Percentiles rank a stretch among this genome's conserved stretches.
These are phyloP conservation scores for Camillea tinctor DNA, from an alignment of 2,329 filamentous ascomycete species.

Conservation along the genomic window DNA sequence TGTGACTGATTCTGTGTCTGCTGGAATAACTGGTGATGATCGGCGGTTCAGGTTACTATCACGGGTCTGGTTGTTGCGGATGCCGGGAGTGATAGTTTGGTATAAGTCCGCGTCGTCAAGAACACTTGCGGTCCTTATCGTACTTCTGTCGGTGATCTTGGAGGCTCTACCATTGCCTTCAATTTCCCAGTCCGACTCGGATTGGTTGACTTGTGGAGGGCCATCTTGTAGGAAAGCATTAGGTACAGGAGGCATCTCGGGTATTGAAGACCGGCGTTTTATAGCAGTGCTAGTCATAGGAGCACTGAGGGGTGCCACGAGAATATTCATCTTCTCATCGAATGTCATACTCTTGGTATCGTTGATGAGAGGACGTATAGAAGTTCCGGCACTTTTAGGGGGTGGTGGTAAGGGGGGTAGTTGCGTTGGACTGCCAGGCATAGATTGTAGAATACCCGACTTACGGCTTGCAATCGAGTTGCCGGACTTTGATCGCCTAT, in stretches of 20 bases:
- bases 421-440: slow-evolving; percentile 46
- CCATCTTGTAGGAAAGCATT: slow-evolving; percentile 28
- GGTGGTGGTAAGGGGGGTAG: slow-evolving; percentile 53
- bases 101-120: slow-evolving; percentile 38
- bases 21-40: slow-evolving; percentile 51
- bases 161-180: slow-evolving; percentile 25
- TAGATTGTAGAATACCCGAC: slow-evolving; percentile 41
- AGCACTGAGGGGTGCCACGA: slow-evolving; percentile 39
- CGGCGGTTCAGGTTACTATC: slow-evolving; percentile 38
- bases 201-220: slow-evolving; percentile 19
- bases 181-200: slow-evolving; percentile 25
- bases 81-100: slow-evolving; percentile 15
- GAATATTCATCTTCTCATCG: slow-evolving; percentile 54
- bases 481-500: slow-evolving; percentile 50
- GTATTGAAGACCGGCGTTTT: slow-evolving; percentile 42
- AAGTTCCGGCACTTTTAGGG: slow-evolving; percentile 41
- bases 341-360: slow-evolving; percentile 58
- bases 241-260: slow-evolving; percentile 43
- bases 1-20: slow-evolving; percentile 33
- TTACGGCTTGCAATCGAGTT: slow-evolving; percentile 46
- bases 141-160: slow-evolving; percentile 36
- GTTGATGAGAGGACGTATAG: slow-evolving; percentile 45
- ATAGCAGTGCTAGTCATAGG: slow-evolving; percentile 7
- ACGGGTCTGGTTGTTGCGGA: slow-evolving; percentile 5
- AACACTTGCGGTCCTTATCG: slow-evolving; percentile 40